Conservation (phyloP, 306 rosid genomes). For the Citrullus amarus region DNA sequence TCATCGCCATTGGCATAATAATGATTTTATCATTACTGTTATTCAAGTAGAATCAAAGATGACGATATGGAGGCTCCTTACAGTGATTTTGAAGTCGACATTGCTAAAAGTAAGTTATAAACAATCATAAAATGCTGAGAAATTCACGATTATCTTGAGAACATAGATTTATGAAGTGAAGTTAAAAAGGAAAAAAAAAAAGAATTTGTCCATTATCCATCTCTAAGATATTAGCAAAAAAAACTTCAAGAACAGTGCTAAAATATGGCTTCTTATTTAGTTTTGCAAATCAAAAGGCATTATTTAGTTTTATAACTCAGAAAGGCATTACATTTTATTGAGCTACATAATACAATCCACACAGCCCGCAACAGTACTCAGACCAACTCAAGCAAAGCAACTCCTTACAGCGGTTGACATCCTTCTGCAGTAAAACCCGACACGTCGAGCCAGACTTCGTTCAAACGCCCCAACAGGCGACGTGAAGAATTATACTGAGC, state of each 20-base stretch:
- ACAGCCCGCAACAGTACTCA: not conserved
- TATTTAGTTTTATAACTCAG: not conserved
- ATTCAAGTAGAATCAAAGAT: not conserved
- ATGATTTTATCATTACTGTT: not conserved
- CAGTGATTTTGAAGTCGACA: not conserved
- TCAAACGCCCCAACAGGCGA: constrained; percentile 29
- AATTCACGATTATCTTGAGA: not conserved
- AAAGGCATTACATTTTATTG: not conserved
- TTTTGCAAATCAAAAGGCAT: not conserved
- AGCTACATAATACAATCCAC: not conserved
- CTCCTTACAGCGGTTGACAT: constrained; percentile 11
- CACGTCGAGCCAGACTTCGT: constrained; percentile 60
- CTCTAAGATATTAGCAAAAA: not conserved
- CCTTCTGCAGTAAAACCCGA: constrained; percentile 22
- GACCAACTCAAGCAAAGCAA: not conserved
- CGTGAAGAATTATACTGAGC: constrained; percentile 60
- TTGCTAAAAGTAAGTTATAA: not conserved
- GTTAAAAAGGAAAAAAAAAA: not conserved
- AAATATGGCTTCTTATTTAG: not conserved
- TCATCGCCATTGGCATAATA: not conserved
- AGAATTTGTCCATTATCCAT: not conserved
- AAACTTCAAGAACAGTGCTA: not conserved
- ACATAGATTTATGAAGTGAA: not conserved
- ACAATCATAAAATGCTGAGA: not conserved
- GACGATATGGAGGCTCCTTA: not conserved